Base-by-base conservation (phyloP, 1,284 basidiomycete species). In the Termitomyces sp. region DNA sequence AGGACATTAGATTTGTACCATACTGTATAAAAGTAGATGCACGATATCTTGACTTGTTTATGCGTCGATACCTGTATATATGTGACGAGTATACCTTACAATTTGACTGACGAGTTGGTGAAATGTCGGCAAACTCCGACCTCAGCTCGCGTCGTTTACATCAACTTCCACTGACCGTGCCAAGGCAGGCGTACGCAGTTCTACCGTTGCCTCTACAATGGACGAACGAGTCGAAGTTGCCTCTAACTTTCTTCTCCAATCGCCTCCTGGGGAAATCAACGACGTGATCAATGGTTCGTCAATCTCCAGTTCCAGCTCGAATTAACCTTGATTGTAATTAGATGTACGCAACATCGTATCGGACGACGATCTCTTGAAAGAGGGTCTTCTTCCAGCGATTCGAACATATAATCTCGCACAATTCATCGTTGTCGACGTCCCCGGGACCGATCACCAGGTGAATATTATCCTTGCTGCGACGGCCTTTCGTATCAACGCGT, bases 191-290 rank as follows among this genome's bases (percentile, higher is more conserved):
- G n/a, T 18, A 24, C 14, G n/a, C 28, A 30, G 28, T 4, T 7
- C 16, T 16, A 13, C n/a, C 35, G 35, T 33, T 42, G 38, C 18
- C 31, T 86, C 86, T 83, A 79, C 82, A 57, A 65, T 76, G 45
- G 69, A 75, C 51, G 81, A 86, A 62, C 81, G 84, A 26, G 81
- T 90, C 46, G 74, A 82, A 63, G 78, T 79, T 10, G 93, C 89
- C 7, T 84, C 87, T 14, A 75, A 75, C 47, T 92, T 97, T 63
- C 76, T 97, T 31, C 77, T 91, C 1, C 93, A 96, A 68, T 84
- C 91, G 1, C 94, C 94, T 11, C 94, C 94, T 0, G 94, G 94
- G 49, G 91, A 97, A 73, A 93, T 96, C 62, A 96, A 95, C 67
- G 93, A 96, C 72, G 92, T 96, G 24, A 78, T 96, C 54, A 93